Conservation (phyloP, 73 alveolate species). For the Uronychia binucleata region DNA sequence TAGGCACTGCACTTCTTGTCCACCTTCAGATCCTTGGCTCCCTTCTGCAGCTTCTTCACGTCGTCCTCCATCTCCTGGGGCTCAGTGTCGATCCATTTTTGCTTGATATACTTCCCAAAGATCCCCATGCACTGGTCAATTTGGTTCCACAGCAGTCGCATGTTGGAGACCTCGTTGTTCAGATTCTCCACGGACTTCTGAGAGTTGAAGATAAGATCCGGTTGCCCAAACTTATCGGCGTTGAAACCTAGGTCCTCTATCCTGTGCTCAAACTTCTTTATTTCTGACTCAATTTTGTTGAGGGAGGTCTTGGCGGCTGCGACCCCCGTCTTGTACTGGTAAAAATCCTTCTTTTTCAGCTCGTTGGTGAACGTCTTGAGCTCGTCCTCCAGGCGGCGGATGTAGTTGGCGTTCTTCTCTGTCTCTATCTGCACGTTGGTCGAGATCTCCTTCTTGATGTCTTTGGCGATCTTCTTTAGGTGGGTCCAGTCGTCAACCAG, state of each 20-base stretch:
- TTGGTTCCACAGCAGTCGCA: slow-evolving; percentile 93
- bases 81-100: slow-evolving; percentile 95
- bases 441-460: slow-evolving; percentile 90
- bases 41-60: slow-evolving; percentile 78
- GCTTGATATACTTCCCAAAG: slow-evolving; percentile 85
- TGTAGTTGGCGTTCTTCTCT: slow-evolving; percentile 89
- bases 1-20: slow-evolving; percentile 96
- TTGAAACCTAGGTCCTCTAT: slow-evolving; percentile 84
- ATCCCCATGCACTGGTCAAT: slow-evolving; percentile 79
- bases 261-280: slow-evolving; percentile 76
- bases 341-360: slow-evolving; percentile 93
- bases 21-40: slow-evolving; percentile 85
- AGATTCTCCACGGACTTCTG: slow-evolving; percentile 86
- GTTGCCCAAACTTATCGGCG: slow-evolving; percentile 94
- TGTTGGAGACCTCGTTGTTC: slow-evolving; percentile 83
- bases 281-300: slow-evolving; percentile 69
- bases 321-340: slow-evolving; percentile 93
- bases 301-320: slow-evolving; percentile 83
- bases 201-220: slow-evolving; percentile 93
- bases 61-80: slow-evolving; percentile 98
- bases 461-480: slow-evolving; percentile 91
- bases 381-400: slow-evolving; percentile 95
- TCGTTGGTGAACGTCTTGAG: slow-evolving; percentile 90
- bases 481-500: slow-evolving; percentile 82
- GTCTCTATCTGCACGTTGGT: slow-evolving; percentile 92